phyloP scores from a whole-genome alignment of 2,329 filamentous ascomycete species.

The Penicillium digitatum region DNA sequence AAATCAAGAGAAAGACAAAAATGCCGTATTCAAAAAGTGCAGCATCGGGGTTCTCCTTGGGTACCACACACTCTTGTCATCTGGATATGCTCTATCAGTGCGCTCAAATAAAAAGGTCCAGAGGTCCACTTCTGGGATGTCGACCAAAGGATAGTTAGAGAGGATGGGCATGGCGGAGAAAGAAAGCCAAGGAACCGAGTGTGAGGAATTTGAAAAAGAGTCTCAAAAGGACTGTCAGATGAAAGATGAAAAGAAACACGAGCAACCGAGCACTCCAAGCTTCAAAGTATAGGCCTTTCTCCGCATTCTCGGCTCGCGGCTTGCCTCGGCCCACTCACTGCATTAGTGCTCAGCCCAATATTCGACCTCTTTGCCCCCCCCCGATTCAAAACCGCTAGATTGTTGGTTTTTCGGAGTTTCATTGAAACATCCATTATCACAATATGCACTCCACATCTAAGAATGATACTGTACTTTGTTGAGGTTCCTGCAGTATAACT shows the following conservation, averaged over 20 bases:
- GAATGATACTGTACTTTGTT: neutral
- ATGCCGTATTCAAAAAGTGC: neutral
- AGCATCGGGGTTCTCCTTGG: neutral
- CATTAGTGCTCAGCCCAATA: slow-evolving; percentile 10
- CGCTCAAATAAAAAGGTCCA: slow-evolving; percentile 75
- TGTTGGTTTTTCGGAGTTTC: no score
- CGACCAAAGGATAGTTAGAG: slow-evolving; percentile 61
- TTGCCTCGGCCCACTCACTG: slow-evolving; percentile 18
- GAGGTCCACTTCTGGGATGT: slow-evolving; percentile 71
- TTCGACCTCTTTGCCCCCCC: no score
- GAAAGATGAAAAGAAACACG: neutral
- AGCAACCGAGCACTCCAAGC: neutral
- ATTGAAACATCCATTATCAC: neutral
- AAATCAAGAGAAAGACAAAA: no score
- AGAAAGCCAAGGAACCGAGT: slow-evolving; percentile 11
- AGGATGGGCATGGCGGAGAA: slow-evolving; percentile 58
- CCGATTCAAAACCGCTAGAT: neutral
- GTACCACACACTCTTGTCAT: slow-evolving; percentile 62
- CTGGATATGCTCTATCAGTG: slow-evolving; percentile 61
- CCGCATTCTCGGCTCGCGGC: slow-evolving; percentile 17
- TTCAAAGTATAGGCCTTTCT: slow-evolving; percentile 10
- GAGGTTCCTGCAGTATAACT: neutral
- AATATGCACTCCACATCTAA: neutral
- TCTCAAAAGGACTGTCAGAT: neutral
- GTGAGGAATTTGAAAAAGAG: slow-evolving; percentile 7